Base-by-base conservation (phyloP, 2,329 filamentous ascomycete genomes). In the Fusarium goolgardi region DNA sequence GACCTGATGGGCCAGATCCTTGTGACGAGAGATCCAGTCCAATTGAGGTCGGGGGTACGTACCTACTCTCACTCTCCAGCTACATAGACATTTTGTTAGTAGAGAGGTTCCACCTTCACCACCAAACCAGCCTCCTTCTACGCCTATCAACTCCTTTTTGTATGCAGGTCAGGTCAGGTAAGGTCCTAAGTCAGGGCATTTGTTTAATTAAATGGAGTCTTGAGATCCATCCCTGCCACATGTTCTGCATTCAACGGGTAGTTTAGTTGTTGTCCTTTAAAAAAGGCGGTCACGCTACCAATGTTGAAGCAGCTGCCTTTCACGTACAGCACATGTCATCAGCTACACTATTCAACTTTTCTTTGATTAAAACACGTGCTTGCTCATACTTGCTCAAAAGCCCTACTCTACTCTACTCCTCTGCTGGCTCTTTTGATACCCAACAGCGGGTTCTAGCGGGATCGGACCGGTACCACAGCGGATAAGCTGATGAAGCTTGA, bases 1-100 rank as follows among this genome's bases (percentile, higher is more conserved):
- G 57, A 55, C 49, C 55, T 49, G 56, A 40, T 45, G 62, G 59
- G 54, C 55, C 51, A 61, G 67, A 70, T 70, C 67, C 67, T 64
- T 70, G 67, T 70, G 67, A 63, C 60, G 60, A 63, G 34, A 50
- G 47, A 50, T 50, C 47, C 47, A 50, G 47, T 50, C 32, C 34
- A 51, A 18, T 51, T 51, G 34, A 63, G 51, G 44, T 45, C 55
- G 63, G 49, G 39, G 67, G 67, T 70, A 70, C 66, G 66, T 69
- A 69, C 66, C 39, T 18, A 15, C n/a, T 12, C 9, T 39, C 29
- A 32, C 29, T 23, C 15, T 31, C 40, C 34, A 23, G 31, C 34
- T 37, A n/a, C n/a, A n/a, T n/a, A 20, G 23, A 49, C 25, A 49
- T 23, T 50, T 46, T 51, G 47, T 51, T 31, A 62, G 57, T 55